A percentile compares a stretch with the other conserved stretches of the same genome.
phyloP scores from a whole-genome alignment of 352 stramenopile genomes.

The Phytopythium kandeliae region DNA sequence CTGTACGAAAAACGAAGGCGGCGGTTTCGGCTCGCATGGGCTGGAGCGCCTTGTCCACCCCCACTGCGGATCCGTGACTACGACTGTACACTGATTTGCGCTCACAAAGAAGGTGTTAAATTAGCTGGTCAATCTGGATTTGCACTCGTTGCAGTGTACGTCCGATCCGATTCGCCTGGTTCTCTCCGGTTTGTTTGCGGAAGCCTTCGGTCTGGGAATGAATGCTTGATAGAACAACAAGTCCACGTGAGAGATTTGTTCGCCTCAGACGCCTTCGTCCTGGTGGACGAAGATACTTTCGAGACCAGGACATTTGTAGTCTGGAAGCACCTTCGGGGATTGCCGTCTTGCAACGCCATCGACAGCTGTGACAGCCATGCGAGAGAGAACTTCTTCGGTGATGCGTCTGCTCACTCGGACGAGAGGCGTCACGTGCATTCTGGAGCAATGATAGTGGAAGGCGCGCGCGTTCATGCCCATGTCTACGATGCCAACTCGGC shows the following conservation, averaged over 20 bases:
- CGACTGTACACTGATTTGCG: slow-evolving; percentile 37
- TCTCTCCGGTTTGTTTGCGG: slow-evolving; percentile 36
- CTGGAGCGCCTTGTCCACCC: slow-evolving; percentile 38
- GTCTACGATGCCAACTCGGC: slow-evolving; percentile 22
- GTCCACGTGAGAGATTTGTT: slow-evolving; percentile 20
- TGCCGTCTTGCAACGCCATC: too few species aligned
- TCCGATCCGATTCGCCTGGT: slow-evolving; percentile 22
- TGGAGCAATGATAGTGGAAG: slow-evolving; percentile 20
- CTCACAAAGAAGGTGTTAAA: slow-evolving; percentile 57
- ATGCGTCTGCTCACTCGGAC: background rate
- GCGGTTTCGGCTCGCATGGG: slow-evolving; percentile 54
- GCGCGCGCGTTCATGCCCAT: slow-evolving; percentile 9
- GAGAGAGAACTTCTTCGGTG: background rate
- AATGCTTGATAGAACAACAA: slow-evolving; percentile 13
- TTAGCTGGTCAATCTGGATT: slow-evolving; percentile 6
- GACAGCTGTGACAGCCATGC: background rate
- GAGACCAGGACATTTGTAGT: background rate
- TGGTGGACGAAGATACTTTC: background rate
- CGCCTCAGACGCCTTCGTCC: slow-evolving; percentile 13
- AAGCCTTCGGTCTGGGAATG: background rate
- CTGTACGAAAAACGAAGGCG: slow-evolving; percentile 48
- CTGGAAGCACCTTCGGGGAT: background rate
- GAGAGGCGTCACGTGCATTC: slow-evolving; percentile 21
- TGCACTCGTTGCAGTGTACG: slow-evolving; percentile 29
- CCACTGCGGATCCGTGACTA: slow-evolving; percentile 48